Base-by-base conservation (phyloP, 2,329 filamentous ascomycete species). In the Myriosclerotinia curreyana region DNA sequence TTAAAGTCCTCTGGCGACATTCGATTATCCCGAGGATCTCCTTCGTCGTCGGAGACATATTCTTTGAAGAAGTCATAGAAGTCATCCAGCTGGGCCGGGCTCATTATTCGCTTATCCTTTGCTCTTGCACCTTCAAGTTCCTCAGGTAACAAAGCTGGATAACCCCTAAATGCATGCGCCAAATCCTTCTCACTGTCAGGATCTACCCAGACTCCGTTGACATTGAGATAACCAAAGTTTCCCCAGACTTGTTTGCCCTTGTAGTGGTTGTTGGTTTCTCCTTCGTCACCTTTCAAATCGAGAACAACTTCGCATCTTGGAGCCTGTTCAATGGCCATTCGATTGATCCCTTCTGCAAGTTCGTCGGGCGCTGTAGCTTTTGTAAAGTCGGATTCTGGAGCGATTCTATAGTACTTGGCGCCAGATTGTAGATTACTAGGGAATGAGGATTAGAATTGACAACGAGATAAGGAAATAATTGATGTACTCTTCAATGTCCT, bases 1-100 rank as follows among this genome's bases (percentile, higher is more conserved):
- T 72, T 75, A 76, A 81, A 82, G 0, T 76, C 79, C 65, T 74
- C 76, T 1, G 79, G 77, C 0, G 76, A 77, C 36, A 82, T 77
- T 1, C 75, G 75, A 1, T 73, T 75, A 5, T 73, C 69, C 5
- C 73, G 67, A 0, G 74, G 72, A 28, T 75, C 74, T 1, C 77
- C 79, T 64, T 83, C 79, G 12, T 74, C 72, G 53, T 81, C 79
- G 0, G 74, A 76, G 25, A 76, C 72, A 40, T 75, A 74, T 42
- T 69, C 64, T 1, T 65, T 49, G 50, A 48, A 64, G 28, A 40
- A 59, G 3, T 68, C 54, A 52, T 72, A 75, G 28, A 72, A 70
- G 22, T 54, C 50, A 0, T 70, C 60, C 25, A 66, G 14, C 42
- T 73, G 67, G 15, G 65, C 56, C 0, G 38, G 28, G 34, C 31